Conservation (phyloP, 2,329 filamentous ascomycete species). For the Trichoderma simmonsii region DNA sequence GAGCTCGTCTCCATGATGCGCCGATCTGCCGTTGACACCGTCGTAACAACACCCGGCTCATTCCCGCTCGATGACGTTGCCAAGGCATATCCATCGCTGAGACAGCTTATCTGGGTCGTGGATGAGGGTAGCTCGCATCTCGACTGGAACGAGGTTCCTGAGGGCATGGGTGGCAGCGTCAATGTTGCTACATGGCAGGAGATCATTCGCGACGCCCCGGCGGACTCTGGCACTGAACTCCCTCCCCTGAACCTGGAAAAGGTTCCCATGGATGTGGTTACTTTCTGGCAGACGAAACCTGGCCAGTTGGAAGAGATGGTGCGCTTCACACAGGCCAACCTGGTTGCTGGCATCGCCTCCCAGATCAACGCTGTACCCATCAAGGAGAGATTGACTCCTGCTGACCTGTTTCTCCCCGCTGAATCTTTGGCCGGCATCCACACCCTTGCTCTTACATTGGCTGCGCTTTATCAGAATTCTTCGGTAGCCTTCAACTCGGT, state of each 20-base stretch:
- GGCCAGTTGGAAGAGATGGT: conserved; percentile 65
- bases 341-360: conserved; percentile 82
- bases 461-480: conserved; percentile 78
- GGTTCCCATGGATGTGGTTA: conserved; percentile 55
- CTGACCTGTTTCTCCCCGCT: conserved; percentile 81
- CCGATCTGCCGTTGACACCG: conserved; percentile 70
- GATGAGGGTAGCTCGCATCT: conserved; percentile 88
- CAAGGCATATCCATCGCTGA: conserved; percentile 66
- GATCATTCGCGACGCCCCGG: conserved; percentile 68
- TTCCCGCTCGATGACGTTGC: conserved; percentile 74
- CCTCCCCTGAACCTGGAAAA: conserved; percentile 58
- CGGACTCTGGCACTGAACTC: conserved; percentile 58
- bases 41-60: conserved; percentile 83
- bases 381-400: conserved; percentile 66
- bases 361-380: conserved; percentile 74
- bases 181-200: conserved; percentile 93
- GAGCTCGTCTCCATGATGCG: conserved; percentile 69
- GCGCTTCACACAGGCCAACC: conserved; percentile 75
- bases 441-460: conserved; percentile 73
- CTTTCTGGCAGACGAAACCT: conserved; percentile 61
- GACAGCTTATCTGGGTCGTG: conserved; percentile 85
- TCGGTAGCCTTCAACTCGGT: conserved; percentile 88
- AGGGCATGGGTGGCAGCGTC: conserved; percentile 69
- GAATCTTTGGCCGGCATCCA: conserved; percentile 78
- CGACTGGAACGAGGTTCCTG: conserved; percentile 89